phyloP scores from a whole-genome alignment of 768 basidiomycete species.

The Auricularia sp. region DNA sequence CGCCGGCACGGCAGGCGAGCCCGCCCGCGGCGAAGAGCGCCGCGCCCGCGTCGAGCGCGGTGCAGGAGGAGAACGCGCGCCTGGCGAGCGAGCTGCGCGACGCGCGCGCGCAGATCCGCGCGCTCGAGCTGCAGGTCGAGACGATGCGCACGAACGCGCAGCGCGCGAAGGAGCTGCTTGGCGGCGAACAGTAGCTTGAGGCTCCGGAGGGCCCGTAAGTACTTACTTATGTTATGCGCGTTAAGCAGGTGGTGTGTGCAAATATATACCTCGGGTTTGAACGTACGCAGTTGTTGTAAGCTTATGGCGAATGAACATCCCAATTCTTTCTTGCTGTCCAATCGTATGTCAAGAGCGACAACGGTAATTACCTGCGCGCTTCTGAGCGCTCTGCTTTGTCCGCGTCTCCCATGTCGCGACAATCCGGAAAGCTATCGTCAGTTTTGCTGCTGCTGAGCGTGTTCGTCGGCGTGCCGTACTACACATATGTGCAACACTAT shows the following conservation, averaged over 20 bases:
- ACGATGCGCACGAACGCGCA: constrained; percentile 61
- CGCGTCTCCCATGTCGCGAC: no score
- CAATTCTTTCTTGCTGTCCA: no score
- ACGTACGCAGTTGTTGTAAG: no score
- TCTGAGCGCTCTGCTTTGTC: no score
- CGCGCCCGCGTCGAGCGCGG: constrained; percentile 2
- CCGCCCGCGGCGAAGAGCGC: background rate
- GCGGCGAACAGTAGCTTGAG: background rate
- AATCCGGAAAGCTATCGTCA: no score
- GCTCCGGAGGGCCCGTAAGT: background rate
- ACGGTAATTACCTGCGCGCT: no score
- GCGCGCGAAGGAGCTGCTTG: constrained; percentile 52
- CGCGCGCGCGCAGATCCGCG: constrained; percentile 70
- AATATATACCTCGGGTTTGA: no score
- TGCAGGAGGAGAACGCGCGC: constrained; percentile 49
- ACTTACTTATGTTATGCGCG: no score
- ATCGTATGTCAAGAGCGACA: no score
- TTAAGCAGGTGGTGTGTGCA: no score
- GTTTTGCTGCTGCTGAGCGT: background rate
- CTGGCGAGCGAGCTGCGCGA: constrained; percentile 63
- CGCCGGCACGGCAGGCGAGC: constrained; percentile 17
- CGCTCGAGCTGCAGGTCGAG: constrained; percentile 76
- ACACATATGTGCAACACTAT: background rate
- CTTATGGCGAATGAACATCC: no score
- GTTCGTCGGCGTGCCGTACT: background rate